phyloP scores from a whole-genome alignment of 2,329 filamentous ascomycete species.

The Aureobasidium leucospermi region DNA sequence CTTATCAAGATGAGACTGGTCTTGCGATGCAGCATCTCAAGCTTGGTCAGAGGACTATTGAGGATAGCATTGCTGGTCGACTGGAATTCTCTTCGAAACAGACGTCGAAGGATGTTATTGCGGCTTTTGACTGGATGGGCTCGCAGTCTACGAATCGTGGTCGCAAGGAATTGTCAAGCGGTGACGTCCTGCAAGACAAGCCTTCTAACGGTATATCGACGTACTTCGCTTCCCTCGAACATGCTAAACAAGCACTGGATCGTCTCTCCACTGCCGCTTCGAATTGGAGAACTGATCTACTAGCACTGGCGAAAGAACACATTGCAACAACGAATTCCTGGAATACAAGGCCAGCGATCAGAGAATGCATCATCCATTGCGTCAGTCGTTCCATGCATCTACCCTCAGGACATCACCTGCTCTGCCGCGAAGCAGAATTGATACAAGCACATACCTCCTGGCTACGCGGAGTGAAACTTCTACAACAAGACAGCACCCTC shows the following conservation, averaged over 20 bases:
- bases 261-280: not conserved
- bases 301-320: not conserved
- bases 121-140: not conserved
- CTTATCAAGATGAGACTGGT: not conserved
- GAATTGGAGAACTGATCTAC: not conserved
- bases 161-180: too few species aligned
- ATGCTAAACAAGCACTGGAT: not conserved
- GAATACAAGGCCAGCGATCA: not conserved
- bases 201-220: not conserved
- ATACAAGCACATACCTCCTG: not conserved
- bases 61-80: not conserved
- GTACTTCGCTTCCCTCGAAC: not conserved
- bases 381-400: not conserved
- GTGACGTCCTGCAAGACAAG: too few species aligned
- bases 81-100: not conserved
- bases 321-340: not conserved
- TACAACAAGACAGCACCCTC: not conserved
- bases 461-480: not conserved
- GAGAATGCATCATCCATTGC: not conserved
- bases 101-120: not conserved
- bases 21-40: not conserved
- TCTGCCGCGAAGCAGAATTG: not conserved
- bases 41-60: not conserved
- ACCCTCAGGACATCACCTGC: not conserved
- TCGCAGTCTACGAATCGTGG: not conserved